These are phyloP conservation scores for Sclerotinia trifoliorum DNA, from an alignment of 2,329 filamentous ascomycete species.

Conservation along the genomic window DNA sequence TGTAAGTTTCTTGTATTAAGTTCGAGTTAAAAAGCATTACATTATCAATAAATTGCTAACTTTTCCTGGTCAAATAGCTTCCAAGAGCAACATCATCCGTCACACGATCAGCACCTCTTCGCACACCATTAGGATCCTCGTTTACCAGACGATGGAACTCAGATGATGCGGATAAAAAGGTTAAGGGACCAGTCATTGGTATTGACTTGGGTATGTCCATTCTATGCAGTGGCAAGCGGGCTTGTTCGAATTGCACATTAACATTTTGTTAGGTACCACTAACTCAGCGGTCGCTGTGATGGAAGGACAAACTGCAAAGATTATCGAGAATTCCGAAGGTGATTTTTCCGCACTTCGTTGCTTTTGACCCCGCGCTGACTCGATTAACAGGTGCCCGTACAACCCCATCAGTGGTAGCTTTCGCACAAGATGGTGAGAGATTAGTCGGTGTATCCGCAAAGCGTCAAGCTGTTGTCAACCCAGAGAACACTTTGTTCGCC, in stretches of 20 bases:
- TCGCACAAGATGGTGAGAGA: conserved; percentile 92
- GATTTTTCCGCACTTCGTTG: conserved; percentile 27
- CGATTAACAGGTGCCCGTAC: conserved; percentile 69
- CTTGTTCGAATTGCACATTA: conserved; percentile 27
- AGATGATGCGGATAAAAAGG: conserved; percentile 74
- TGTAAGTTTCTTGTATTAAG: conserved; percentile 55
- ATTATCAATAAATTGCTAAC: conserved; percentile 36
- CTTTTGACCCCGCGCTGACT: background rate
- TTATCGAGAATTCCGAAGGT: conserved; percentile 98
- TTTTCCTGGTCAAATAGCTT: conserved; percentile 53
- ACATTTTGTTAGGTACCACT: conserved; percentile 64
- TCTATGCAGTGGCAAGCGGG: conserved; percentile 7
- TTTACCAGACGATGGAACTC: conserved; percentile 74
- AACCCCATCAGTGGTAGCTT: conserved; percentile 92
- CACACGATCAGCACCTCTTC: conserved; percentile 65
- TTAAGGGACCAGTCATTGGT: conserved; percentile 94
- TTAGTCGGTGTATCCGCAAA: conserved; percentile 96
- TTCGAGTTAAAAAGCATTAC: conserved; percentile 22
- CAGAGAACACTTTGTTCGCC: conserved; percentile 96
- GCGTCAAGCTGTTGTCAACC: conserved; percentile 97
- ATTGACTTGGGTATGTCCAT: conserved; percentile 80
- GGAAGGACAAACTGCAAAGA: conserved; percentile 93
- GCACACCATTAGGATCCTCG: conserved; percentile 68
- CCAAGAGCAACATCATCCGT: conserved; percentile 71
- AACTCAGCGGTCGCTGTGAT: conserved; percentile 97